Conservation (phyloP, 495 filamentous ascomycete species). For the Saxispiralis lemnorum region DNA sequence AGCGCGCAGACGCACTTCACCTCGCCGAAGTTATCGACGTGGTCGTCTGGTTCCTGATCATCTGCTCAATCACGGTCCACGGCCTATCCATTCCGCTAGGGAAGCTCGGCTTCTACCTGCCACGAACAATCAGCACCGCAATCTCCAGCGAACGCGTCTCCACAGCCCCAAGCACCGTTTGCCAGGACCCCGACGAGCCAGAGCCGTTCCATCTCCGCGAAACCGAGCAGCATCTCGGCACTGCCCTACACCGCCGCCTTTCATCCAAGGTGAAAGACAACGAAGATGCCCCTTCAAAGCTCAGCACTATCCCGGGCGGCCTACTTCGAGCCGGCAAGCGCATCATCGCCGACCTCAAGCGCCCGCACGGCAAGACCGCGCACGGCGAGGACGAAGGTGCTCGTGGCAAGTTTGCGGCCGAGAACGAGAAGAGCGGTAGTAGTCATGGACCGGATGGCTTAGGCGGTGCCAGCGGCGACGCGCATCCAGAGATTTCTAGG, state of each 20-base stretch:
- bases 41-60: conserved; percentile 71
- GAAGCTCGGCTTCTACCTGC: conserved; percentile 65
- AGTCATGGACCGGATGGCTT: neutral
- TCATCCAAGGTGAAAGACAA: neutral
- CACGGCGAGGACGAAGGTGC: neutral
- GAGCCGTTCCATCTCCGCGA: neutral
- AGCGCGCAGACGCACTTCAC: conserved; percentile 46
- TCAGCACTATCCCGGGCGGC: neutral
- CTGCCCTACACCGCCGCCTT: neutral
- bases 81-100: conserved; percentile 71
- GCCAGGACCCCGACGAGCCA: conserved; percentile 2
- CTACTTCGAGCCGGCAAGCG: conserved; percentile 6
- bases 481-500: conserved; percentile 10
- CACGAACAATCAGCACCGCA: conserved; percentile 52
- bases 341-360: conserved; percentile 6
- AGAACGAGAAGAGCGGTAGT: neutral
- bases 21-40: conserved; percentile 48
- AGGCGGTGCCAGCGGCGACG: neutral
- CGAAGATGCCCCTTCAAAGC: neutral
- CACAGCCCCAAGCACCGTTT: conserved; percentile 1
- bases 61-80: conserved; percentile 80
- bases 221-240: neutral
- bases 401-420: neutral
- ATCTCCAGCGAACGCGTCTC: conserved; percentile 26
- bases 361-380: neutral